Percentiles rank a stretch among this genome's conserved stretches.
Conservation (phyloP, 345 rosid genomes). For the Lepidium aucheri region DNA sequence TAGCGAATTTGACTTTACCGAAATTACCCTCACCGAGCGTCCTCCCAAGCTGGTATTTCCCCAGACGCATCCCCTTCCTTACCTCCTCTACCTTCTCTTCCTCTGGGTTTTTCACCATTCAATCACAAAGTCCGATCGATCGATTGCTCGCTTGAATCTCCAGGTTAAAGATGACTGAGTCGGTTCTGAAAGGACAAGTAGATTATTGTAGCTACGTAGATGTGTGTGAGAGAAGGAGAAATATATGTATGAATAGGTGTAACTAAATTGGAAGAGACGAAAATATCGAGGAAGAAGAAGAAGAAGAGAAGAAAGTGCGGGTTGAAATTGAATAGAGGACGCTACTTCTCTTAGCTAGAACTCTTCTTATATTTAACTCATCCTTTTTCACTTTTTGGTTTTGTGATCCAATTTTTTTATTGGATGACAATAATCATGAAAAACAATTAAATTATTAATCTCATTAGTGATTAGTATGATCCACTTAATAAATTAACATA, state of each 20-base stretch:
- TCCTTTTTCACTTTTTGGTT: too few relatives aligned
- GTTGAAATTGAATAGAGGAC: conserved; percentile 21
- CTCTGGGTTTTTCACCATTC: conserved; percentile 27
- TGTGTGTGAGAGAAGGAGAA: background rate
- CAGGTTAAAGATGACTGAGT: background rate
- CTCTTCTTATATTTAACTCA: conserved; percentile 12
- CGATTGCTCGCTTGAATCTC: background rate
- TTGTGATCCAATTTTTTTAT: too few relatives aligned
- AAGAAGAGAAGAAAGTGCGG: conserved; percentile 1
- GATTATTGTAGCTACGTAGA: background rate
- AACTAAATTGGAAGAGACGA: conserved; percentile 13
- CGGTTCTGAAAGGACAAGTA: background rate
- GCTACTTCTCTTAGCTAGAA: conserved; percentile 20
- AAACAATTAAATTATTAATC: too few relatives aligned
- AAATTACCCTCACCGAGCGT: conserved; percentile 95
- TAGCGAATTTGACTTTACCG: conserved; percentile 79
- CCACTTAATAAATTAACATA: too few relatives aligned
- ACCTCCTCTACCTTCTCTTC: conserved; percentile 10
- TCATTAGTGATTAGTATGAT: too few relatives aligned
- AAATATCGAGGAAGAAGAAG: conserved; percentile 12
- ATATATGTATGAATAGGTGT: background rate
- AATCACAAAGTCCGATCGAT: background rate
- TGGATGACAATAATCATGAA: too few relatives aligned
- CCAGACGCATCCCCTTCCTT: conserved; percentile 60
- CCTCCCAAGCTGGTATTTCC: conserved; percentile 82